These are phyloP conservation scores for Neospora caninum DNA, from an alignment of 169 alveolate genomes.

Conservation along the genomic window DNA sequence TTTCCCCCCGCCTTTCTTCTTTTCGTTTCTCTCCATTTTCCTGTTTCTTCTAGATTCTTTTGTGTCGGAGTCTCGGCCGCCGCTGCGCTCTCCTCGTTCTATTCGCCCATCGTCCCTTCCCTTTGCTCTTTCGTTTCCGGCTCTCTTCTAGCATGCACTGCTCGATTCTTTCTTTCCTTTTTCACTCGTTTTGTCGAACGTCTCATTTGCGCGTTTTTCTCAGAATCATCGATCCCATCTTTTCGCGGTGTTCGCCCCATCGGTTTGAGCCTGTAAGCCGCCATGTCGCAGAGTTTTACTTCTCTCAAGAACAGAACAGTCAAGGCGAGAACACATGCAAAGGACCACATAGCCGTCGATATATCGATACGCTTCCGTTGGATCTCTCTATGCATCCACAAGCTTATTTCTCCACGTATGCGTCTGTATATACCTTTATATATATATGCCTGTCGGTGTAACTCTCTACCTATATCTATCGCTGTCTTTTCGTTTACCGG, in stretches of 20 bases:
- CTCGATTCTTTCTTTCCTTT: neutral
- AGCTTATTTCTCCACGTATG: neutral
- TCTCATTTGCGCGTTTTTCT: too few species aligned
- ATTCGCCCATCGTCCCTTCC: too few species aligned
- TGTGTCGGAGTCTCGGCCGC: too few species aligned
- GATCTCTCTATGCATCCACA: too few species aligned
- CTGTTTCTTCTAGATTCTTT: too few species aligned
- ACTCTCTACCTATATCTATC: too few species aligned
- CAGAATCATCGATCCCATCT: conserved; percentile 73
- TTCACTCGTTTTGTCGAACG: neutral
- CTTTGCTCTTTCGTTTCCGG: too few species aligned
- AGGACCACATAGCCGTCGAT: too few species aligned
- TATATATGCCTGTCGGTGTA: neutral
- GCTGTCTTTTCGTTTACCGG: too few species aligned
- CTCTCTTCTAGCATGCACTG: neutral
- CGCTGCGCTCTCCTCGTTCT: too few species aligned
- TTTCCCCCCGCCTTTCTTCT: neutral
- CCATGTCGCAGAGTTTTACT: neutral
- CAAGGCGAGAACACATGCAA: too few species aligned
- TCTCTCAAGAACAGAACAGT: neutral
- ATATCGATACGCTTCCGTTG: too few species aligned
- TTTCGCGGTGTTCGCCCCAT: conserved; percentile 67
- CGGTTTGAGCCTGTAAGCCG: conserved; percentile 66
- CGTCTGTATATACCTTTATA: neutral
- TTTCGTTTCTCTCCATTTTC: neutral